phyloP scores from a whole-genome alignment of 164 flowering plant genomes.

The Sextonia rubra region DNA sequence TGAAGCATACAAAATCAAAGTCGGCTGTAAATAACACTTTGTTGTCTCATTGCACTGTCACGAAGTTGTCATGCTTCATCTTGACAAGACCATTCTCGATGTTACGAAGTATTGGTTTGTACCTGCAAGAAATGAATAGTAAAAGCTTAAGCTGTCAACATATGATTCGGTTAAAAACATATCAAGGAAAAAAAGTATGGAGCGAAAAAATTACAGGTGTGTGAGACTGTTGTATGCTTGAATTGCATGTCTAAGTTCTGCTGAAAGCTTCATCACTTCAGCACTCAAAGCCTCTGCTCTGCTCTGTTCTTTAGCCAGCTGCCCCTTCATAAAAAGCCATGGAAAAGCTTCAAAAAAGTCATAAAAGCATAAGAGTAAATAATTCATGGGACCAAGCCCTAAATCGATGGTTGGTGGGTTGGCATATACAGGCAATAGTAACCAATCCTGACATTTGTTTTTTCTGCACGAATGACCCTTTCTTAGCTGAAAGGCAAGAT shows the following conservation, averaged over 20 bases:
- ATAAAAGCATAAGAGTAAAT: background rate
- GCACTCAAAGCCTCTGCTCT: constrained; percentile 81
- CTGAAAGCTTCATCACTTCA: constrained; percentile 79
- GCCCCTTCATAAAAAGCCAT: constrained; percentile 32
- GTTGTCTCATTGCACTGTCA: constrained; percentile 38
- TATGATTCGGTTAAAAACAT: background rate
- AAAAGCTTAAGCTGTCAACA: background rate
- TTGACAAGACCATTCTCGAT: constrained; percentile 83
- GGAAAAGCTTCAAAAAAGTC: background rate
- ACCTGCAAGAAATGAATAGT: constrained; percentile 43
- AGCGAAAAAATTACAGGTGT: constrained; percentile 49
- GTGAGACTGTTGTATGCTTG: constrained; percentile 71
- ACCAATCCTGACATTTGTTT: too few relatives aligned
- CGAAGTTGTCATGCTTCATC: constrained; percentile 77
- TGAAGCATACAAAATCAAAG: background rate
- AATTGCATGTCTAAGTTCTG: constrained; percentile 64
- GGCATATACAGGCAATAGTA: too few relatives aligned
- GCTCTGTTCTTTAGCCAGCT: constrained; percentile 78
- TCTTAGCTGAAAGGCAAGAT: too few relatives aligned
- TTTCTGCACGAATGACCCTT: too few relatives aligned
- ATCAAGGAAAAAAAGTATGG: background rate
- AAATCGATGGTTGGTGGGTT: too few relatives aligned
- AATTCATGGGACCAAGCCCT: background rate
- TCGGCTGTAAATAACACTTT: background rate
- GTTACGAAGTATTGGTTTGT: constrained; percentile 79